Evolutionary conservation across 768 basidiomycete species (phyloP).

Genomic region (Collybiopsis luxurians): DNA sequence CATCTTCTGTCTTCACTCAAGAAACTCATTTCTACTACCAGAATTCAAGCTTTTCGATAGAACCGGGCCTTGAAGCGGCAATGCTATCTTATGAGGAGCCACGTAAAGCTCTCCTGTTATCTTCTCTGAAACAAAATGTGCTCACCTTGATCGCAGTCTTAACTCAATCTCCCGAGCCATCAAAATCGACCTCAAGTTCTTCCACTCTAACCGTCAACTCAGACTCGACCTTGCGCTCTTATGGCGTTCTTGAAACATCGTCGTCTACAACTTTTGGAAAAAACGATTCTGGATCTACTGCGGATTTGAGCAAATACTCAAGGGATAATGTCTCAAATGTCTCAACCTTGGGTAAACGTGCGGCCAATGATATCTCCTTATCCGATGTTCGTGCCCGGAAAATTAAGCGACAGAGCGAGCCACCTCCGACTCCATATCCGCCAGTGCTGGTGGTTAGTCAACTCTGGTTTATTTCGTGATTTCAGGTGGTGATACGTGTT

Average conservation of each 20-base stretch:
- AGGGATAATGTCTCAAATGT: neutral
- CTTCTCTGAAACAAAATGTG: neutral
- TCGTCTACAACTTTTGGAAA: neutral
- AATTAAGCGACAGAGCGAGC: neutral
- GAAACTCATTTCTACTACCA: neutral
- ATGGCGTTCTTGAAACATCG: neutral
- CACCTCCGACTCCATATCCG: neutral
- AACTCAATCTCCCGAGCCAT: neutral
- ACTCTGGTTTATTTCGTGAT: neutral
- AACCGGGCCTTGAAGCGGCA: neutral
- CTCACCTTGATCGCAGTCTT: neutral
- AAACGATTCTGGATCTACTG: neutral
- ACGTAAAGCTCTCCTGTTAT: neutral
- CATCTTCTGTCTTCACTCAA: neutral
- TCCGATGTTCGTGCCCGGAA: neutral
- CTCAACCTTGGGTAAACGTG: neutral
- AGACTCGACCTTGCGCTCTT: neutral
- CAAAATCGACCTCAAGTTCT: constrained; percentile 1
- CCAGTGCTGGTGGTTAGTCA: constrained; percentile 2
- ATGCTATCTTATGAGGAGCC: neutral
- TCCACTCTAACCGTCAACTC: neutral
- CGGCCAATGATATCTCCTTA: neutral
- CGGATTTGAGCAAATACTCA: neutral
- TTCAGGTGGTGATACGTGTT: neutral
- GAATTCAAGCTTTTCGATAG: neutral